Percentiles rank a stretch among this genome's conserved stretches.
These are phyloP conservation scores for Penicillium paradoxum DNA, from an alignment of 495 filamentous ascomycete genomes.

Conservation along the genomic window DNA sequence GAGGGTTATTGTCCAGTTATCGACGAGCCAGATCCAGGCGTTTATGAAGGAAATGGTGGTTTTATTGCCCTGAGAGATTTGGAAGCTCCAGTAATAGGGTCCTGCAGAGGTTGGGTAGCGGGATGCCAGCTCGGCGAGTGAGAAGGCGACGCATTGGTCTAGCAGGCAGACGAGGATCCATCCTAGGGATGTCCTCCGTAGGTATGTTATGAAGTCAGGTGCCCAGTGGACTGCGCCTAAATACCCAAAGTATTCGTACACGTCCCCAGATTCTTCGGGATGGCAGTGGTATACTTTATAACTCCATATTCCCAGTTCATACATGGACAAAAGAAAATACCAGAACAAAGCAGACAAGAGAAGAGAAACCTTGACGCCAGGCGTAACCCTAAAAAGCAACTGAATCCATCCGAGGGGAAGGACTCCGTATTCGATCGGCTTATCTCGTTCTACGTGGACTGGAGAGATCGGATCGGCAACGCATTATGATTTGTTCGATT, in stretches of 20 bases:
- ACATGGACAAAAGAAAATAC: too few relatives aligned
- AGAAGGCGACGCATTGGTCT: slow-evolving; percentile 38
- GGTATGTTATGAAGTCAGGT: too few relatives aligned
- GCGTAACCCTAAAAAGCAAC: slow-evolving; percentile 10
- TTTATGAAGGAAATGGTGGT: slow-evolving; percentile 57
- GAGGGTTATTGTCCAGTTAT: slow-evolving; percentile 66
- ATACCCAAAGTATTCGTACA: too few relatives aligned
- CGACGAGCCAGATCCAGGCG: slow-evolving; percentile 63
- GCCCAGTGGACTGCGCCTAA: too few relatives aligned
- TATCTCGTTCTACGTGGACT: neutral
- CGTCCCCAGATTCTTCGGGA: too few relatives aligned
- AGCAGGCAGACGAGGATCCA: slow-evolving; percentile 39
- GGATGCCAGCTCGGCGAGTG: slow-evolving; percentile 44
- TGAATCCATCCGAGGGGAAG: slow-evolving; percentile 11
- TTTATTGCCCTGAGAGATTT: slow-evolving; percentile 27
- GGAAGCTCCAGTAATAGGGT: slow-evolving; percentile 49
- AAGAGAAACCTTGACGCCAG: slow-evolving; percentile 3
- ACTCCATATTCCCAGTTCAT: too few relatives aligned
- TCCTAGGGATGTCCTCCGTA: too few relatives aligned
- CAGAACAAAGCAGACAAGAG: neutral
- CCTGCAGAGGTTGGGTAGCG: slow-evolving; percentile 48
- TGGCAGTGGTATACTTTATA: too few relatives aligned
- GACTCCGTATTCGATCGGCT: neutral
- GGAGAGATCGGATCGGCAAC: too few relatives aligned
- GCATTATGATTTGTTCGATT: too few relatives aligned